These are phyloP conservation scores for Phellinidium pouzarii DNA, from an alignment of 1,284 basidiomycete genomes.

Conservation along the genomic window DNA sequence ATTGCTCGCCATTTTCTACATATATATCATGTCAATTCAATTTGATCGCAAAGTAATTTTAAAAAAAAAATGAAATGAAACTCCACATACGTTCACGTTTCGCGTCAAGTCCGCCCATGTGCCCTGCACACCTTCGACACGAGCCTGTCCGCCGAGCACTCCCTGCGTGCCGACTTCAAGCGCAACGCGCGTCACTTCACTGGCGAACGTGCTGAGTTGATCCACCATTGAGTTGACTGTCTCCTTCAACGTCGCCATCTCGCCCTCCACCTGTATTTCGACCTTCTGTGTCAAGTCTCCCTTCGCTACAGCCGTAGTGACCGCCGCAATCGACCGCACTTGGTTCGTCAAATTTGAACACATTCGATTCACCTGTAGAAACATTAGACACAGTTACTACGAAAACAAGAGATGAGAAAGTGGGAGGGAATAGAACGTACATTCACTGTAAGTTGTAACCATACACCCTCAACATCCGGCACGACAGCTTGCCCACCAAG, in stretches of 20 bases:
- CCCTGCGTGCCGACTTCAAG: constrained; percentile 89
- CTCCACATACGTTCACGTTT: constrained; percentile 70
- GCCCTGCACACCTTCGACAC: constrained; percentile 88
- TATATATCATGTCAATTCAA: background rate
- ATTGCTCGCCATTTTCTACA: constrained; percentile 84
- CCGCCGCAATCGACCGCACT: constrained; percentile 87
- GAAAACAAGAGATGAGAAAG: constrained; percentile 15
- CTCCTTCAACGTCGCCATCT: constrained; percentile 79
- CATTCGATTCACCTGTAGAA: constrained; percentile 80
- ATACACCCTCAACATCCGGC: constrained; percentile 92
- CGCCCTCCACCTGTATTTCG: constrained; percentile 87
- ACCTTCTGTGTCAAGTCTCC: constrained; percentile 90
- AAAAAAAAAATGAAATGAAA: constrained; percentile 21
- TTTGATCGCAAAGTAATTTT: constrained; percentile 9
- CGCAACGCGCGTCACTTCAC: constrained; percentile 92
- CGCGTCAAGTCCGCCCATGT: constrained; percentile 90
- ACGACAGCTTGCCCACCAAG: constrained; percentile 89
- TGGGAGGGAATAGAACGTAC: constrained; percentile 40
- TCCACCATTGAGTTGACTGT: constrained; percentile 89
- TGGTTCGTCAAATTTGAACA: constrained; percentile 90
- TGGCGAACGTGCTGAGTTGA: constrained; percentile 86
- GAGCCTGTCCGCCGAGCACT: constrained; percentile 88
- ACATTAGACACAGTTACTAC: constrained; percentile 3
- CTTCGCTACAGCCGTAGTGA: constrained; percentile 88
- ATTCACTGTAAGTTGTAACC: constrained; percentile 87